Conservation (phyloP, 352 stramenopile species). For the Phytophthora cactorum region DNA sequence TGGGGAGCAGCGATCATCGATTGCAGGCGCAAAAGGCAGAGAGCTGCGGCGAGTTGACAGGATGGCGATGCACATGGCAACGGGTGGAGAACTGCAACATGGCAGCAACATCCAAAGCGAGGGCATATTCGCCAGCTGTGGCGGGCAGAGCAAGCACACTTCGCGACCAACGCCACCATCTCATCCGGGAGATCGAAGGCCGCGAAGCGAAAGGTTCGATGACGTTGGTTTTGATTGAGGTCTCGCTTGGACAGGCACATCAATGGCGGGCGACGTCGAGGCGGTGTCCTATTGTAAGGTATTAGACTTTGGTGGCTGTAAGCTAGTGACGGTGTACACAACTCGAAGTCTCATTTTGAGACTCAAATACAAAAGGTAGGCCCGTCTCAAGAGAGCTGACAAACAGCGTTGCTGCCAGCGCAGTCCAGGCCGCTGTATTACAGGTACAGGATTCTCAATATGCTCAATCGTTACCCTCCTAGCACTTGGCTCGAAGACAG, state of each 20-base stretch:
- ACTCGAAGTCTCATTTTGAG: no score
- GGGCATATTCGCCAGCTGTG: constrained; percentile 8
- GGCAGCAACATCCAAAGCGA: constrained; percentile 18
- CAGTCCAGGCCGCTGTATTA: no score
- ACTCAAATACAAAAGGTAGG: no score
- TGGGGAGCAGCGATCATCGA: constrained; percentile 10
- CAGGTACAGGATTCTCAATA: no score
- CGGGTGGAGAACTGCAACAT: constrained; percentile 13
- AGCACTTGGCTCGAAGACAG: constrained; percentile 10
- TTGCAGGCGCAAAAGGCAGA: constrained; percentile 14
- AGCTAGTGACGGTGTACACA: no score
- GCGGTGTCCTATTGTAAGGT: no score
- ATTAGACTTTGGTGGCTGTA: no score
- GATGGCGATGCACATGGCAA: background rate
- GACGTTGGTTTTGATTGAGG: constrained; percentile 4
- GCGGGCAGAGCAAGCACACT: constrained; percentile 12
- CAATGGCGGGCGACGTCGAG: background rate
- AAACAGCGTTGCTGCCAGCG: no score
- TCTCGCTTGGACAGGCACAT: constrained; percentile 1
- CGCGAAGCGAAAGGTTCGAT: background rate
- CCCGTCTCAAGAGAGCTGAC: no score
- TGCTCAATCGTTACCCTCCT: background rate
- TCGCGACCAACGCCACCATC: background rate
- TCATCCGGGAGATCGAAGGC: background rate
- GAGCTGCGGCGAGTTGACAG: background rate